Evolutionary conservation across 2,329 filamentous ascomycete genomes (phyloP).

Genomic region (Zymoseptoria ardabiliae): DNA sequence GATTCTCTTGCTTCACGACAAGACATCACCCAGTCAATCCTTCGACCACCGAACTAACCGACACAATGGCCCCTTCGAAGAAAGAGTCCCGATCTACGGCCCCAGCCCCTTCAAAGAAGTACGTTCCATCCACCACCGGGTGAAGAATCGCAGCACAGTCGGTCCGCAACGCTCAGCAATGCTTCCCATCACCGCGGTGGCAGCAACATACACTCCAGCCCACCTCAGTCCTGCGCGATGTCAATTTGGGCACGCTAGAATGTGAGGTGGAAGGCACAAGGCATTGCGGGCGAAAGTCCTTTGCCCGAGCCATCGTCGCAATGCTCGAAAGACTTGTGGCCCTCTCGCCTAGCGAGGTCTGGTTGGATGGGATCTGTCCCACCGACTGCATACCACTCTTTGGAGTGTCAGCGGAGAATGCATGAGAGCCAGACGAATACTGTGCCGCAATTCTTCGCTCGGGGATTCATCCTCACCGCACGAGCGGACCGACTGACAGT

Average conservation of each 20-base stretch:
- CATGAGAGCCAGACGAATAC: slow-evolving; percentile 64
- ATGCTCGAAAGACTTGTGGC: slow-evolving; percentile 19
- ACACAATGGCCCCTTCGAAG: slow-evolving; percentile 50
- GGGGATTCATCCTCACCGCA: slow-evolving; percentile 53
- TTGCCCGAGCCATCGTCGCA: slow-evolving; percentile 4
- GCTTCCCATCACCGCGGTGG: slow-evolving; percentile 18
- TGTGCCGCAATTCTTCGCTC: slow-evolving; percentile 88
- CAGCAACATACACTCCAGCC: slow-evolving; percentile 20
- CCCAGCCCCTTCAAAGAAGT: slow-evolving; percentile 47
- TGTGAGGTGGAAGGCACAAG: slow-evolving; percentile 20
- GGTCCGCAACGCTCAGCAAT: slow-evolving; percentile 58
- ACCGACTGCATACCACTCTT: slow-evolving; percentile 61
- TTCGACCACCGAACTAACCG: slow-evolving; percentile 35
- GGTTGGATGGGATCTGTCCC: slow-evolving; percentile 42
- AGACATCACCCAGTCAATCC: slow-evolving; percentile 21
- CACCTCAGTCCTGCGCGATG: slow-evolving; percentile 30
- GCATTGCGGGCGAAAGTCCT: slow-evolving; percentile 9
- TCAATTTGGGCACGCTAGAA: slow-evolving; percentile 32
- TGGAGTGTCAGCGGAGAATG: slow-evolving; percentile 31
- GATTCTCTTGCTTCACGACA: slow-evolving; percentile 12
- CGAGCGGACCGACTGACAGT: slow-evolving; percentile 60
- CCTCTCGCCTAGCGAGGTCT: slow-evolving; percentile 26
- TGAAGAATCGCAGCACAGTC: slow-evolving; percentile 63
- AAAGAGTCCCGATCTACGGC: no score
- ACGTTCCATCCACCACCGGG: slow-evolving; percentile 40